Percentiles rank a stretch among this genome's conserved stretches.
Conservation (phyloP, 1,139 yeast species). For the Nakaseomyces delphensis region DNA sequence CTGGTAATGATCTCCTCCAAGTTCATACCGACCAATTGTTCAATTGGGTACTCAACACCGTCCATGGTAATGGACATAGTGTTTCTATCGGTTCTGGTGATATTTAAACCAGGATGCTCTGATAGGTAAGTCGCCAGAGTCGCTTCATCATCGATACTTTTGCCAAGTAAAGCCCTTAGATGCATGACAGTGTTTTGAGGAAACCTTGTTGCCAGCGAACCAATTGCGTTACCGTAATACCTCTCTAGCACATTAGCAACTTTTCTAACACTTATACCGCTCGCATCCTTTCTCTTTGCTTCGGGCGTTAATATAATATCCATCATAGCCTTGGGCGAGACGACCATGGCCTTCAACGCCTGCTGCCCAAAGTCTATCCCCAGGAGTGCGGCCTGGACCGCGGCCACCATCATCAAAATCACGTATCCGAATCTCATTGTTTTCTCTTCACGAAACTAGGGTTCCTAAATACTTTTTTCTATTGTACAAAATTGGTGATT, state of each 20-base stretch:
- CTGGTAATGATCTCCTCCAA: slow-evolving; percentile 57
- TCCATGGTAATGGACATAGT: slow-evolving; percentile 52
- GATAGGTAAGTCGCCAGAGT: slow-evolving; percentile 39
- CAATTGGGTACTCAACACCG: slow-evolving; percentile 47
- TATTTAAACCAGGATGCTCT: slow-evolving; percentile 53
- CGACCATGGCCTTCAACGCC: slow-evolving; percentile 74
- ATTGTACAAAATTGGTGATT: not conserved
- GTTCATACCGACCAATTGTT: slow-evolving; percentile 81
- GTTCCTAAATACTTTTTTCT: no score
- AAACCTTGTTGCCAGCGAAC: slow-evolving; percentile 59
- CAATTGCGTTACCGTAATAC: slow-evolving; percentile 69
- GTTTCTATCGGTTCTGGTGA: slow-evolving; percentile 43
- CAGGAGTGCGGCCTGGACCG: slow-evolving; percentile 48
- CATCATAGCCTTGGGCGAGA: slow-evolving; percentile 85
- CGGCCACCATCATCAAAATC: not conserved
- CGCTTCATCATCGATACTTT: slow-evolving; percentile 40
- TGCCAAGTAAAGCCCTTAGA: slow-evolving; percentile 66
- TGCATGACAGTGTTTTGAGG: slow-evolving; percentile 65
- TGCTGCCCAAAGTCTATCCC: slow-evolving; percentile 91
- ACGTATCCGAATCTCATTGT: slow-evolving; percentile 1
- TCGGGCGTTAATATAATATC: slow-evolving; percentile 85
- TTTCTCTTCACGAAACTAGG: not conserved
- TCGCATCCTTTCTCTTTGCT: slow-evolving; percentile 79
- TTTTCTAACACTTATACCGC: slow-evolving; percentile 60
- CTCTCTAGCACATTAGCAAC: slow-evolving; percentile 50